Percentiles rank a stretch among this genome's conserved stretches.
Conservation (phyloP, 257 asterid genomes). For the Petrea volubilis region DNA sequence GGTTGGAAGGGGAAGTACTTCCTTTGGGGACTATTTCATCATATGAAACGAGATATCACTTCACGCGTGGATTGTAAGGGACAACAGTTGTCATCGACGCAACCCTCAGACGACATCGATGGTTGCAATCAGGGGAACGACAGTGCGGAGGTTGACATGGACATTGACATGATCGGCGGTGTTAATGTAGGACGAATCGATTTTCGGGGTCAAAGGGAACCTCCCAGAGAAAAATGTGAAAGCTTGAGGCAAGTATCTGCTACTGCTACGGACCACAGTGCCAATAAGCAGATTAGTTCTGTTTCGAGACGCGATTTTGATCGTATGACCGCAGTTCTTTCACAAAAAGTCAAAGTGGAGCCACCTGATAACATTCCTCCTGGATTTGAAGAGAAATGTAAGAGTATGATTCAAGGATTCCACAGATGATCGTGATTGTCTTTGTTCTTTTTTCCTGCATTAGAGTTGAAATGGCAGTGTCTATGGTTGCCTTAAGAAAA, state of each 20-base stretch:
- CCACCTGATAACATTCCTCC: constrained; percentile 24
- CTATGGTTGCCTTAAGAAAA: not conserved
- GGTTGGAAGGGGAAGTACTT: constrained; percentile 55
- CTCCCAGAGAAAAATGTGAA: not conserved
- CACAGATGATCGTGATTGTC: not conserved
- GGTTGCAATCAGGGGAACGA: constrained; percentile 5
- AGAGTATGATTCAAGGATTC: constrained; percentile 8
- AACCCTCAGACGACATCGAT: not conserved
- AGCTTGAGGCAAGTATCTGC: not conserved
- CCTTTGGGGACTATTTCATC: constrained; percentile 71
- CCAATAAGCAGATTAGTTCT: not conserved
- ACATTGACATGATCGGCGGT: constrained; percentile 62
- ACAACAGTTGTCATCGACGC: not conserved
- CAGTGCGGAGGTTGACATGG: constrained; percentile 48
- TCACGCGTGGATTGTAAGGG: not conserved
- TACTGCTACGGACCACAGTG: not conserved
- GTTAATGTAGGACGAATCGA: constrained; percentile 41
- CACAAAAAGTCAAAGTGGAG: not conserved
- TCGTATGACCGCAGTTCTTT: not conserved
- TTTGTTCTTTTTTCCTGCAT: not conserved
- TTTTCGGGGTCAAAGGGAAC: constrained; percentile 17
- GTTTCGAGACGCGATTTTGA: not conserved
- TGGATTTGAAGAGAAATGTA: constrained; percentile 31
- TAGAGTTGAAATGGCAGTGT: not conserved
- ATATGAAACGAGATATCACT: constrained; percentile 7